Conservation (phyloP, 2,329 filamentous ascomycete genomes). For the Fusarium lateritium region DNA sequence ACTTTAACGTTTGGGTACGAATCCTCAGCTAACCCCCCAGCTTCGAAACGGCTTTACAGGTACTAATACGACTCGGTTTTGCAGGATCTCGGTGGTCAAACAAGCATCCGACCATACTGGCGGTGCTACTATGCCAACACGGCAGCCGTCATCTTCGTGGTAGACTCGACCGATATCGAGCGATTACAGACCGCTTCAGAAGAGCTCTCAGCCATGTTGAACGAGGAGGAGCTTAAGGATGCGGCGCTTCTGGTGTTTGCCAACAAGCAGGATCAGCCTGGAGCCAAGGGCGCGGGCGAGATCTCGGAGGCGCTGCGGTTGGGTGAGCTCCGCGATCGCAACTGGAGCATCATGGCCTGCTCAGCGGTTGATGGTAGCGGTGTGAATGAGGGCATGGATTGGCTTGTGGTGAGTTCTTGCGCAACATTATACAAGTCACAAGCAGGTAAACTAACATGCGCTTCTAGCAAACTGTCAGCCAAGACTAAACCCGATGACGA, state of each 20-base stretch:
- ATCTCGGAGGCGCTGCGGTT: slow-evolving; percentile 94
- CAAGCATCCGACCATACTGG: slow-evolving; percentile 99
- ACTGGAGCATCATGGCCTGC: slow-evolving; percentile 99
- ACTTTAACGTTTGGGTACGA: slow-evolving; percentile 97
- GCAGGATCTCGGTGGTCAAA: slow-evolving; percentile 94
- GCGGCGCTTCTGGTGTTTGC: slow-evolving; percentile 94
- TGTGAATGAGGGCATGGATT: slow-evolving; percentile 98
- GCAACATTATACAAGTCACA: neutral
- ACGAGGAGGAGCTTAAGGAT: slow-evolving; percentile 96
- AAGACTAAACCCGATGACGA: slow-evolving; percentile 49
- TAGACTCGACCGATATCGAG: slow-evolving; percentile 98
- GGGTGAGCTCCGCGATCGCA: slow-evolving; percentile 92
- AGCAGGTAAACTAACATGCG: slow-evolving; percentile 17
- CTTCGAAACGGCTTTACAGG: neutral
- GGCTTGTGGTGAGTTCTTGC: slow-evolving; percentile 83
- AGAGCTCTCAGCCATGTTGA: slow-evolving; percentile 94
- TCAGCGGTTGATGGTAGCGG: slow-evolving; percentile 96
- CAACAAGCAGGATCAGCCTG: slow-evolving; percentile 99
- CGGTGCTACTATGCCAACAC: slow-evolving; percentile 99
- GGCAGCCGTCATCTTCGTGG: slow-evolving; percentile 97
- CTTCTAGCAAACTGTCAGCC: slow-evolving; percentile 55
- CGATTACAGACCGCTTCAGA: slow-evolving; percentile 92
- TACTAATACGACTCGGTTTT: slow-evolving; percentile 27
- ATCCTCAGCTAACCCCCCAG: neutral
- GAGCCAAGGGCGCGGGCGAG: slow-evolving; percentile 95